These are phyloP conservation scores for Trametes coccinea DNA, from an alignment of 768 basidiomycete species.

Conservation along the genomic window DNA sequence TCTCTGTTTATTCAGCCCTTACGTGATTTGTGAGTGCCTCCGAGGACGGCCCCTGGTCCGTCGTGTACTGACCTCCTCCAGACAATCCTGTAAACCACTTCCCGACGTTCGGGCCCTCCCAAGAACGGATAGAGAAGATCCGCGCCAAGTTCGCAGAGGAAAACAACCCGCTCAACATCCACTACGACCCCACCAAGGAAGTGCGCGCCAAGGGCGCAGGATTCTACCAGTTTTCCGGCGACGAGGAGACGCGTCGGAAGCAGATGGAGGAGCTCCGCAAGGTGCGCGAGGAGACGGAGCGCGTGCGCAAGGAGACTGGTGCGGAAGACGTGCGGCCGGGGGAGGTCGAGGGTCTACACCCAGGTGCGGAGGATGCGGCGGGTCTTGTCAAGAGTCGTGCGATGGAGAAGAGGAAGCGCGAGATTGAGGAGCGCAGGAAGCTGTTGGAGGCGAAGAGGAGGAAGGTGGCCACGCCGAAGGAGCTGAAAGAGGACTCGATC, in stretches of 20 bases:
- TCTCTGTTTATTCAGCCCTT: constrained; percentile 16
- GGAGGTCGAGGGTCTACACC: constrained; percentile 77
- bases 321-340: constrained; percentile 64
- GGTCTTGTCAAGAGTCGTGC: constrained; percentile 48
- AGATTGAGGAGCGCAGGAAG: constrained; percentile 64
- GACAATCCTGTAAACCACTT: constrained; percentile 85
- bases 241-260: constrained; percentile 72
- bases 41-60: not conserved
- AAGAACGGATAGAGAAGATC: constrained; percentile 75
- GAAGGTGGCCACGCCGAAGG: constrained; percentile 41
- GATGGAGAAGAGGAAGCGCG: constrained; percentile 72
- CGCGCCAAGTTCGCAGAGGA: constrained; percentile 67
- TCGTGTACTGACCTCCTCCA: constrained; percentile 31
- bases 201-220: constrained; percentile 88
- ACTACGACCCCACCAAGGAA: constrained; percentile 84
- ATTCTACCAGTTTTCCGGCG: constrained; percentile 87
- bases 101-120: constrained; percentile 84
- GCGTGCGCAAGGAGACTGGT: constrained; percentile 56
- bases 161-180: constrained; percentile 67
- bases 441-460: constrained; percentile 67
- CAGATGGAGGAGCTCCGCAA: constrained; percentile 84
- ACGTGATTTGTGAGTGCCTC: constrained; percentile 27
- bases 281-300: constrained; percentile 71
- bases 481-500: not conserved
- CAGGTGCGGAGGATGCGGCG: constrained; percentile 31